Evolutionary conservation across 2,329 filamentous ascomycete species (phyloP), one percentile per base, ranked within the genome.

Genomic region (Exophiala alcalophila): DNA sequence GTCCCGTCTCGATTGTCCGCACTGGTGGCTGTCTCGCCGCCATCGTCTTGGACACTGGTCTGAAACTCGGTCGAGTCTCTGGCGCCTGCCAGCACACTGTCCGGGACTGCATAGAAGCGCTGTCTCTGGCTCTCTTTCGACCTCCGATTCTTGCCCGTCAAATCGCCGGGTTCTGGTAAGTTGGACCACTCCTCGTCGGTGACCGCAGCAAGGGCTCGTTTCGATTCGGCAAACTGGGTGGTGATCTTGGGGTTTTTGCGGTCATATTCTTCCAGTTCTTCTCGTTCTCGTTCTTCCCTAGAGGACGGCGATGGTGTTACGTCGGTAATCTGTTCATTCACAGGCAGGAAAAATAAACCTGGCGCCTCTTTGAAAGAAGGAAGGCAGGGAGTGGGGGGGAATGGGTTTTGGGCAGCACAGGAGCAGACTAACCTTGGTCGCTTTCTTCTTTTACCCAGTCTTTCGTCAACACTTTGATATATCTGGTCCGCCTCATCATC

Each of bases 401-500:
- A 30, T 31, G 47, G 25, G 37, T 35, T 11, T 40, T 28, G n/a
- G n/a, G n/a, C n/a, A 28, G 49, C 15, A 44, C 51, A 53, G 57
- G 54, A 47, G 21, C 44, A 54, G 51, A 86, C 84, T 77, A 79
- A 91, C 86, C 86, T 87, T 79, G 91, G 82, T 56, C 78, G 77
- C 71, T 84, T 94, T 52, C 92, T 76, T 55, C 92, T 78, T 68
- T 78, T 86, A 55, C 94, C 90, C 91, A 98, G 97, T 68, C 86
- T 91, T 72, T 96, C 92, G 60, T 98, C 92, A 52, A 98, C 86
- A 61, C 88, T 85, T 59, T 90, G 84, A 71, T 94, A 98, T 60
- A 98, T 95, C 59, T 86, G 78, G 68, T 98, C 92, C 29, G 92
- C 92, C 66, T 98, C 94, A 60, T 98, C 92, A 61, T 98, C 92